Conservation (phyloP, 148 eudicot genomes). For the Rhododendron vialii region DNA sequence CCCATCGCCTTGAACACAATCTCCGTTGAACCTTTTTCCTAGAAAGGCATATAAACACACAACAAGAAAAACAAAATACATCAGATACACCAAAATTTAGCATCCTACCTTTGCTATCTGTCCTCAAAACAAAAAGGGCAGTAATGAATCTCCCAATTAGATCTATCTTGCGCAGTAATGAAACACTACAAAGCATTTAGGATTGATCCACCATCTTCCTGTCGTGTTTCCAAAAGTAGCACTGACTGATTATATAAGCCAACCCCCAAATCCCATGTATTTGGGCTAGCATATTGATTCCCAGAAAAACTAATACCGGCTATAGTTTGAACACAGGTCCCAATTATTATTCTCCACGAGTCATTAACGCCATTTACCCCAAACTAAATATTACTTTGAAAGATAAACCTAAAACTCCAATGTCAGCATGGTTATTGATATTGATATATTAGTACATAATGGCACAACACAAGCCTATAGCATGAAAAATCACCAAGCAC, state of each 20-base stretch:
- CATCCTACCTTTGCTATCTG: background rate
- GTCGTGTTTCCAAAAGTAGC: background rate
- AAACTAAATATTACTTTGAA: background rate
- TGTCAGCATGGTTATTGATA: background rate
- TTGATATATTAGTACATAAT: background rate
- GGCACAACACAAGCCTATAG: background rate
- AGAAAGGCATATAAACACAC: constrained; percentile 10
- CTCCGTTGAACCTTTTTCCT: constrained; percentile 80
- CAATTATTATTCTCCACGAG: background rate
- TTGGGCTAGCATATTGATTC: background rate
- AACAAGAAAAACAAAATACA: background rate
- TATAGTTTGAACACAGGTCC: background rate
- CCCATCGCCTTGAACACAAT: constrained; percentile 99
- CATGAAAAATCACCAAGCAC: no score
- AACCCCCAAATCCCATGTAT: background rate
- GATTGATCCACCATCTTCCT: background rate
- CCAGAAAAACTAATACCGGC: background rate
- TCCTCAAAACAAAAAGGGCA: background rate
- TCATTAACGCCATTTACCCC: background rate
- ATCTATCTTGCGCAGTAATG: no score
- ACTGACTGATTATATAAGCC: background rate
- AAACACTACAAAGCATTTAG: background rate
- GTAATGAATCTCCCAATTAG: background rate
- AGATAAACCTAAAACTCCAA: background rate
- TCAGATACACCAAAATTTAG: background rate